Evolutionary conservation across 306 rosid species (phyloP).

Genomic region (Pueraria montana): DNA sequence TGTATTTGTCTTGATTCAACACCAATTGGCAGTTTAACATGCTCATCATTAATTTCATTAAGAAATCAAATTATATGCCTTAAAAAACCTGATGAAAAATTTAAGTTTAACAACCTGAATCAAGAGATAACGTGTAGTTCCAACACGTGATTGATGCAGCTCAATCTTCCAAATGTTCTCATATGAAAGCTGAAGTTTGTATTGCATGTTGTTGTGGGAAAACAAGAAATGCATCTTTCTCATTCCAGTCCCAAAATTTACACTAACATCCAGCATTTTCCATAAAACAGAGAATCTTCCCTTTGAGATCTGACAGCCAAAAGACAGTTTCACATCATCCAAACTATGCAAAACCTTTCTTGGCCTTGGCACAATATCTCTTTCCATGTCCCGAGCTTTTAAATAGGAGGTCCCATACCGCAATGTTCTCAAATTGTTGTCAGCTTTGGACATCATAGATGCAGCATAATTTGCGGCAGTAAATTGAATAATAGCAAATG

Average conservation of each 20-base stretch:
- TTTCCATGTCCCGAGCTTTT: slow-evolving; percentile 54
- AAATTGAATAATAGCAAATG: slow-evolving; percentile 78
- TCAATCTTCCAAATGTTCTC: slow-evolving; percentile 81
- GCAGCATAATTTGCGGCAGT: slow-evolving; percentile 47
- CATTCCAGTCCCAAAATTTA: slow-evolving; percentile 62
- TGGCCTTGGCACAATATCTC: slow-evolving; percentile 69
- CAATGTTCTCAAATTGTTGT: not conserved
- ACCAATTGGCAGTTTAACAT: too few species aligned
- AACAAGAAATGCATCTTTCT: slow-evolving; percentile 59
- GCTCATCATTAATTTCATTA: too few species aligned
- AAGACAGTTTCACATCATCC: slow-evolving; percentile 54
- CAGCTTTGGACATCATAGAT: slow-evolving; percentile 47
- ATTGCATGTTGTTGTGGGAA: slow-evolving; percentile 33
- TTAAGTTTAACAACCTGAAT: slow-evolving; percentile 70
- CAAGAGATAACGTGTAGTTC: slow-evolving; percentile 61
- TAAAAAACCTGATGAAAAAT: not conserved
- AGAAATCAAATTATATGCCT: too few species aligned
- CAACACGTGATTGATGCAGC: slow-evolving; percentile 56
- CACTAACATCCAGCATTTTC: slow-evolving; percentile 49
- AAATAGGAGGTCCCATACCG: slow-evolving; percentile 48
- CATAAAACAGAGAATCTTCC: slow-evolving; percentile 58
- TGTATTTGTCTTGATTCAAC: too few species aligned
- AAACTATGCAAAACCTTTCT: slow-evolving; percentile 50
- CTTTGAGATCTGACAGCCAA: slow-evolving; percentile 74
- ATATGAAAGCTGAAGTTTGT: slow-evolving; percentile 67